Evolutionary conservation across 2,329 filamentous ascomycete genomes (phyloP), one percentile per base, ranked within the genome.

Genomic region (Fusarium vanettenii): DNA sequence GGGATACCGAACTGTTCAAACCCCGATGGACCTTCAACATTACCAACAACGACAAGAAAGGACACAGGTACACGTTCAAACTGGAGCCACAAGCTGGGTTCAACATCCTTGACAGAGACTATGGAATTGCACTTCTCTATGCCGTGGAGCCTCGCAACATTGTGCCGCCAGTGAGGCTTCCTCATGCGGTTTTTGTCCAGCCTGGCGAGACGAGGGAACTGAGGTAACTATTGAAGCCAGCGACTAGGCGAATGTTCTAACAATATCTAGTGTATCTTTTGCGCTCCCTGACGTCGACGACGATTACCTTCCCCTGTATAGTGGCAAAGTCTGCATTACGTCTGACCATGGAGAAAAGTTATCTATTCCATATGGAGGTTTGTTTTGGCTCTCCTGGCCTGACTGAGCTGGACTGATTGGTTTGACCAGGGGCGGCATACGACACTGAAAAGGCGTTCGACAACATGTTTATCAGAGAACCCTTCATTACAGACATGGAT

Each of bases 1-100:
- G 86, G 60, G 88, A 89, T 66, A 88, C 86, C 1, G 80, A 84
- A 48, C 72, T 85, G 62, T 87, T 89, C 68, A 72, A 73, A 14
- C 68, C 79, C 2, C 67, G 69, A 5, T 85, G 84, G 79, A 72
- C 64, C 0, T 76, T 84, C 25, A 76, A 80, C 43, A 83, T 90
- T 62, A 85, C 82, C 25, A 89, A 90, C 74, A 81, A 80, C 18
- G 86, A 81, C 27, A 78, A 78, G 29, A 79, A 80, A 27, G 78
- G 81, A 3, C 79, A 85, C 16, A 80, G 81, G 4, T 89, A 89
- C 75, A 81, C 76, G 1, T 82, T 86, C 57, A 76, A 79, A 29
- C 67, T 85, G 10, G 82, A 88, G 56, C 80, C 84, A 1, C 83
- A 84, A 8, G 84, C 84, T 9, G 86, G 86, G 3, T 71, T 82